Conservation (phyloP, 1,284 basidiomycete genomes). For the Ganoderma resinaceum region DNA sequence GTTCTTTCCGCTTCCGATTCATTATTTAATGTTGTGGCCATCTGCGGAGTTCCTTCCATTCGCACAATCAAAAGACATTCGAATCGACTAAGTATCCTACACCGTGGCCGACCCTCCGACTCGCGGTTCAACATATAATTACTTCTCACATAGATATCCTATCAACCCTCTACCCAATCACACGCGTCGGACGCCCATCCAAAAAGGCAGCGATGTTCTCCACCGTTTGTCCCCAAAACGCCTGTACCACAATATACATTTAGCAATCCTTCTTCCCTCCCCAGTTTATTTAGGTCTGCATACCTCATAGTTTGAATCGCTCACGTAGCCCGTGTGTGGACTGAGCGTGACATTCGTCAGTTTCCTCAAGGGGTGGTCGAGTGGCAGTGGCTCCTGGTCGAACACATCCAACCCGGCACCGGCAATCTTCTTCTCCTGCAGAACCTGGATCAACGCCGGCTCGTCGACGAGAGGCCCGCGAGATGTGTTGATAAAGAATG, state of each 20-base stretch:
- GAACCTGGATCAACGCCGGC: conserved; percentile 54
- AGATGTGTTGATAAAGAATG: conserved; percentile 70
- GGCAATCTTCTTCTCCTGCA: conserved; percentile 56
- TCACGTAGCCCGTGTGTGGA: conserved; percentile 68
- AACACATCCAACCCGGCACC: conserved; percentile 67
- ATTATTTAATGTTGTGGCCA: background rate
- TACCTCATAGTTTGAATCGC: conserved; percentile 57
- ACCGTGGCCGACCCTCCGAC: background rate
- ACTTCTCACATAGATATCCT: background rate
- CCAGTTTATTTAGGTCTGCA: background rate
- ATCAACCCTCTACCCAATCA: conserved; percentile 28
- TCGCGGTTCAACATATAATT: background rate
- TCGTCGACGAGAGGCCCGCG: conserved; percentile 69
- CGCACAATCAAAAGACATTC: background rate
- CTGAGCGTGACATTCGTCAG: conserved; percentile 61
- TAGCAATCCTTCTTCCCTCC: background rate
- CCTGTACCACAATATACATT: conserved; percentile 26
- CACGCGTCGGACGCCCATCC: conserved; percentile 44
- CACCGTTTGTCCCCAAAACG: conserved; percentile 49
- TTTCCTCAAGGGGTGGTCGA: conserved; percentile 58
- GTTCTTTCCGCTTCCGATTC: background rate
- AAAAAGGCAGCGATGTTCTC: conserved; percentile 61
- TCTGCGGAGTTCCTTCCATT: background rate
- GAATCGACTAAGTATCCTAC: background rate
- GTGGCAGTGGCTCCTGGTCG: conserved; percentile 66